phyloP scores from a whole-genome alignment of 306 rosid genomes.

The Vigna unguiculata region DNA sequence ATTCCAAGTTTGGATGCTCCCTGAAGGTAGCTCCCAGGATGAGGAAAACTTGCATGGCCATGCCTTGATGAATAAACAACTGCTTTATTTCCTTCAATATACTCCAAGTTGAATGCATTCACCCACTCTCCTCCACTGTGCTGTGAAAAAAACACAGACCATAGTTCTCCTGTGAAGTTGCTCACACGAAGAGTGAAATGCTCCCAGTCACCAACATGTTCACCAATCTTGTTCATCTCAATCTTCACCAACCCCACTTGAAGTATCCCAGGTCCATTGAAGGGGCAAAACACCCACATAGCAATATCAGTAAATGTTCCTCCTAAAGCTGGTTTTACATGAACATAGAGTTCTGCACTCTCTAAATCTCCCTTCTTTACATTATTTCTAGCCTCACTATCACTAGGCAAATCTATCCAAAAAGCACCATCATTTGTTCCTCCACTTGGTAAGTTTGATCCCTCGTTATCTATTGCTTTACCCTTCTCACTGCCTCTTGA shows the following conservation, averaged over 20 bases:
- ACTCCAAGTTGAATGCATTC: not conserved
- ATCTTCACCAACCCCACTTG: conserved; percentile 19
- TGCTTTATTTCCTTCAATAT: conserved; percentile 9
- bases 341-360: conserved; percentile 79
- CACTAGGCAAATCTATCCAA: conserved; percentile 79
- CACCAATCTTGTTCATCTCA: conserved; percentile 9
- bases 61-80: conserved; percentile 72
- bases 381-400: conserved; percentile 49
- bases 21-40: conserved; percentile 74
- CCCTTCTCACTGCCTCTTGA: conserved; percentile 48
- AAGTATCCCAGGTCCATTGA: conserved; percentile 25
- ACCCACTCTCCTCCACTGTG: conserved; percentile 29
- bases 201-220: conserved; percentile 29
- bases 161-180: conserved; percentile 31
- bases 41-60: conserved; percentile 82
- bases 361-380: conserved; percentile 67
- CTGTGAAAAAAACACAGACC: conserved; percentile 21
- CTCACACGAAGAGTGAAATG: conserved; percentile 26
- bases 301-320: conserved; percentile 82
- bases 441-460: conserved; percentile 71
- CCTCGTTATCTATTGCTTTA: conserved; percentile 57
- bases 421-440: conserved; percentile 65
- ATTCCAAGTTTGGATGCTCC: conserved; percentile 71
- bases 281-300: conserved; percentile 71
- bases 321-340: conserved; percentile 77